phyloP scores from a whole-genome alignment of 495 filamentous ascomycete species.

The Aspergillus hancockii region DNA sequence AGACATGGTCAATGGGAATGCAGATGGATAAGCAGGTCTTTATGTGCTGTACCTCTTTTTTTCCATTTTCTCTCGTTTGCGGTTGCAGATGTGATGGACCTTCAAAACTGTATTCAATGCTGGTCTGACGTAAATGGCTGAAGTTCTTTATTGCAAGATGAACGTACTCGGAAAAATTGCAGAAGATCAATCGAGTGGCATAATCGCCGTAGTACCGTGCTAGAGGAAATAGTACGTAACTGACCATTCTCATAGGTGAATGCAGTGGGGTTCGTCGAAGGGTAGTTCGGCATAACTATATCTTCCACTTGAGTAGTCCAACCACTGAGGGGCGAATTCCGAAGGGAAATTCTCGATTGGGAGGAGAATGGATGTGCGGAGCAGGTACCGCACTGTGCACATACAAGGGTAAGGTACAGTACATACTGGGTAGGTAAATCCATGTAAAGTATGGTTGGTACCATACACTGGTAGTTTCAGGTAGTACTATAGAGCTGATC shows the following conservation, averaged over 20 bases:
- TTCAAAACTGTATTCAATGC: neutral
- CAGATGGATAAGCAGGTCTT: neutral
- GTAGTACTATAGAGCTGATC: neutral
- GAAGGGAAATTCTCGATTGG: conserved; percentile 1
- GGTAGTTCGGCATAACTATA: conserved; percentile 5
- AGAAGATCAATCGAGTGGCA: conserved; percentile 7
- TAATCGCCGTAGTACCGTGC: neutral
- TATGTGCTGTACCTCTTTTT: neutral
- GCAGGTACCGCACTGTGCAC: conserved; percentile 1
- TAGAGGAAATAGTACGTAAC: conserved; percentile 8
- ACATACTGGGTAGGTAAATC: neutral
- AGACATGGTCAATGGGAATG: neutral
- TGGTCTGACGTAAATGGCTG: conserved; percentile 1
- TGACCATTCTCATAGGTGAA: conserved; percentile 9
- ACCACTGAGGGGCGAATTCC: conserved; percentile 2
- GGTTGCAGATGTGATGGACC: neutral
- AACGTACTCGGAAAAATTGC: neutral
- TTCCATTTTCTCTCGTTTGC: neutral
- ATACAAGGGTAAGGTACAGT: neutral
- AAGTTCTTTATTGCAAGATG: neutral
- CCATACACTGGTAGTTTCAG: neutral
- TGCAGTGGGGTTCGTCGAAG: conserved; percentile 7
- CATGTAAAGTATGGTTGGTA: neutral
- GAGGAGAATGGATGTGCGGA: conserved; percentile 7
- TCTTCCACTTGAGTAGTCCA: conserved; percentile 4